Conservation (phyloP, 352 stramenopile genomes). For the Phytophthora pluvialis region DNA sequence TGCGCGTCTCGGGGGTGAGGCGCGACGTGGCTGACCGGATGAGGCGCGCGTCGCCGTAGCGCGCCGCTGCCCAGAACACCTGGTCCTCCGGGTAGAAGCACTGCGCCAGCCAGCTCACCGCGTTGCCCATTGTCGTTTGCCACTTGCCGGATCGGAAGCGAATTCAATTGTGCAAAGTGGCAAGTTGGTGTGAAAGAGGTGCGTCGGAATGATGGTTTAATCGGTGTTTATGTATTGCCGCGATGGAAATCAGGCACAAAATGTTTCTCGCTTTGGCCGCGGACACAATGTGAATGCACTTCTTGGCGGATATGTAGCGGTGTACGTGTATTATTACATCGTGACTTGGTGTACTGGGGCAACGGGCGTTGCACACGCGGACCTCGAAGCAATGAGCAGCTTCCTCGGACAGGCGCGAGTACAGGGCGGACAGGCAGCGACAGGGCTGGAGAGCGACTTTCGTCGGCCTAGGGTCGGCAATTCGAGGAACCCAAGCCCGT, state of each 20-base stretch:
- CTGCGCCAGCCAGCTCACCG: conserved; percentile 56
- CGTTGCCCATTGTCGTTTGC: conserved; percentile 46
- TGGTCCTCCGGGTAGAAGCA: conserved; percentile 65
- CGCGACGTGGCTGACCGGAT: conserved; percentile 44
- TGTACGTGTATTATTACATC: no score
- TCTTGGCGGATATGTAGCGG: no score
- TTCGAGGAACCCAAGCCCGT: conserved; percentile 6
- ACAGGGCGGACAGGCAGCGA: conserved; percentile 10
- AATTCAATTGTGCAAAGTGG: conserved; percentile 17
- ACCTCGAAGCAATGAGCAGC: neutral
- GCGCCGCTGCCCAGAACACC: conserved; percentile 56
- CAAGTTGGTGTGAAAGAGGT: neutral
- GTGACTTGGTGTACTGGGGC: neutral
- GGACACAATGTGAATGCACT: no score
- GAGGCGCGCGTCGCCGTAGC: conserved; percentile 41
- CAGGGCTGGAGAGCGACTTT: neutral
- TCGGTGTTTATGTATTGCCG: conserved; percentile 10
- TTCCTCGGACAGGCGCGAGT: conserved; percentile 12
- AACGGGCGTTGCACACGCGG: neutral
- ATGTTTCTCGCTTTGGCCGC: neutral
- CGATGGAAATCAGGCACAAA: conserved; percentile 9
- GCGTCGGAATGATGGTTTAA: conserved; percentile 33
- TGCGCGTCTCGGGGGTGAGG: conserved; percentile 47
- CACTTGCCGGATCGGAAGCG: conserved; percentile 6
- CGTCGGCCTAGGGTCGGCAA: neutral